These are phyloP conservation scores for Boletus edulis DNA, from an alignment of 768 basidiomycete genomes.

Conservation along the genomic window DNA sequence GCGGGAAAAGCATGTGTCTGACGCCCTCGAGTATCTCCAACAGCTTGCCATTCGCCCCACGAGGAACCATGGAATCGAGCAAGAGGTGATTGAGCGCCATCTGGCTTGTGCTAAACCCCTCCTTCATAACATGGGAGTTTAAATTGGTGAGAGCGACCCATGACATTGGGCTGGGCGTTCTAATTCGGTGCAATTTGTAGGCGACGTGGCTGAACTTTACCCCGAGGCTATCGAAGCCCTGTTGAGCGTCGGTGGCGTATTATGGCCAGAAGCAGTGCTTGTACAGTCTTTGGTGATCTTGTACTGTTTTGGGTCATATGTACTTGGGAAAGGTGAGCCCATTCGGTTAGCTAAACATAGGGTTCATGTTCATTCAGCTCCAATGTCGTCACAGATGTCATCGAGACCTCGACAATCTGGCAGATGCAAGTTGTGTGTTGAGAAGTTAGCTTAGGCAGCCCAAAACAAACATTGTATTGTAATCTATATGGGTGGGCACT, in stretches of 20 bases:
- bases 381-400: conserved; percentile 4
- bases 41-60: neutral
- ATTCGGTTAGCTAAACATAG: neutral
- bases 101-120: conserved; percentile 1
- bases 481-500: too few relatives aligned
- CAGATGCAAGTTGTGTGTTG: neutral
- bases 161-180: neutral
- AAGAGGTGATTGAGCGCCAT: too few relatives aligned
- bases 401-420: conserved; percentile 1
- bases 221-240: conserved; percentile 10
- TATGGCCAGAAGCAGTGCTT: conserved; percentile 10
- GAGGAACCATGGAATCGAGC: neutral
- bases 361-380: neutral
- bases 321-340: conserved; percentile 10
- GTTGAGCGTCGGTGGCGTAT: conserved; percentile 6
- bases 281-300: conserved; percentile 13
- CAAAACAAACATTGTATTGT: neutral
- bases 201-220: conserved; percentile 15
- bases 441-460: neutral
- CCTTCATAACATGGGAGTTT: neutral
- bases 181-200: conserved; percentile 1
- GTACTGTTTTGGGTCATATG: conserved; percentile 14
- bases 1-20: neutral
- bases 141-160: conserved; percentile 9
- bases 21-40: neutral